Evolutionary conservation across 257 asterid species (phyloP).

Genomic region (Solanum peruvianum): DNA sequence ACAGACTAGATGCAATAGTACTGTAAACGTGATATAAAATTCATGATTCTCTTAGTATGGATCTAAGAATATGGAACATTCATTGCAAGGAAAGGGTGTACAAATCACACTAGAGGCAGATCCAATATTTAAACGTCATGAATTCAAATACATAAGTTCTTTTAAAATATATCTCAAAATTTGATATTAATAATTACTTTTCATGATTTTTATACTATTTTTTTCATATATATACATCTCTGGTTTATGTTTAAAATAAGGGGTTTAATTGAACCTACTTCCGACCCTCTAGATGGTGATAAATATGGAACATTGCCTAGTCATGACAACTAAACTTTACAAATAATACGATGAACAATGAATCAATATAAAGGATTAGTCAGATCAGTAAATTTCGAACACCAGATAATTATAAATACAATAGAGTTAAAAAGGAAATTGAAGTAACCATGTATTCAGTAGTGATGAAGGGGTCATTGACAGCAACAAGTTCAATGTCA

Average conservation of each 20-base stretch:
- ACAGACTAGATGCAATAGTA: neutral
- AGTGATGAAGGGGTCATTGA: constrained; percentile 56
- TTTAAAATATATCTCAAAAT: neutral
- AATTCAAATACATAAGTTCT: neutral
- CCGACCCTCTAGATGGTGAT: neutral
- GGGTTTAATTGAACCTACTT: neutral
- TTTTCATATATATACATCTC: neutral
- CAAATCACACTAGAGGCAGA: neutral
- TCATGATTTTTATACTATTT: neutral
- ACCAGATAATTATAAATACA: neutral
- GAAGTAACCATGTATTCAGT: constrained; percentile 39
- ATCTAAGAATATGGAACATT: neutral
- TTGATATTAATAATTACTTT: neutral
- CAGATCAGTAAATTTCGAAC: neutral
- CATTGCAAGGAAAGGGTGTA: neutral
- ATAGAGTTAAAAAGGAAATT: neutral
- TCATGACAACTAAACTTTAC: neutral
- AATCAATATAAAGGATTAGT: neutral
- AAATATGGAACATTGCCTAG: neutral
- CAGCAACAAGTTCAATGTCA: constrained; percentile 57
- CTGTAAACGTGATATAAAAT: neutral
- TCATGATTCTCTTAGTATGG: neutral
- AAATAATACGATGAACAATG: neutral
- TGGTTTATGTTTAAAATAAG: neutral
- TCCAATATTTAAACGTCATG: neutral